phyloP scores from a whole-genome alignment of 805 yeast species.

The Wickerhamomyces canadensis region DNA sequence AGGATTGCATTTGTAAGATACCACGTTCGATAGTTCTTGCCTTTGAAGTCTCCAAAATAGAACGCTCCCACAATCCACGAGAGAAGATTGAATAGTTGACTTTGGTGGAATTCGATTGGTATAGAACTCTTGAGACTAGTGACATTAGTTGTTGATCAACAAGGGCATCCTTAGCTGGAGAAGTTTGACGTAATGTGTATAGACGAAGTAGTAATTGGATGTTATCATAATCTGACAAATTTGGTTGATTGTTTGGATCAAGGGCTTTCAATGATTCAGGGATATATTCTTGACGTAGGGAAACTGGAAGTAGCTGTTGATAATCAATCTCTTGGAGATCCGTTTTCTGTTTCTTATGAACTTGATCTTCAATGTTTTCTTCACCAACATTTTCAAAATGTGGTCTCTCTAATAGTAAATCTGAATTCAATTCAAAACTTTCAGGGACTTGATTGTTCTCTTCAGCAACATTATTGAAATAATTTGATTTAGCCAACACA shows the following conservation, averaged over 20 bases:
- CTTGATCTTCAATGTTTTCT: constrained; percentile 37
- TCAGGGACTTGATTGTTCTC: constrained; percentile 41
- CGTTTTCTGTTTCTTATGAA: constrained; percentile 30
- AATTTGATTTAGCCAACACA: constrained; percentile 57
- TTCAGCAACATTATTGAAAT: constrained; percentile 24
- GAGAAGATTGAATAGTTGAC: constrained; percentile 75
- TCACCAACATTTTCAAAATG: constrained; percentile 56
- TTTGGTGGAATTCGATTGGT: constrained; percentile 35
- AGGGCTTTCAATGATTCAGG: constrained; percentile 46
- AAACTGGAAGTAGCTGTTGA: constrained; percentile 54
- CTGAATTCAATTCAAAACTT: constrained; percentile 62
- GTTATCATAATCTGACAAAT: constrained; percentile 60
- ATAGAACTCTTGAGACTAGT: constrained; percentile 63
- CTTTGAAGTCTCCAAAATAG: constrained; percentile 71
- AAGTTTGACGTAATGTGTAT: constrained; percentile 55
- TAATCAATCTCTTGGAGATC: constrained; percentile 34
- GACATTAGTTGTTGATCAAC: constrained; percentile 83
- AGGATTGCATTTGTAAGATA: constrained; percentile 82
- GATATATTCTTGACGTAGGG: constrained; percentile 54
- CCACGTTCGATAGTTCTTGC: constrained; percentile 93
- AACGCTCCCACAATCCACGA: constrained; percentile 85
- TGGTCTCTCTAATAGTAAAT: constrained; percentile 71
- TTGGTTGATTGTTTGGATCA: constrained; percentile 83
- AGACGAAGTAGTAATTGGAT: constrained; percentile 70
- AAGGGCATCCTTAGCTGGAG: constrained; percentile 66